Percentiles rank a stretch among this genome's conserved stretches.
These are phyloP conservation scores for Boechera divaricarpa DNA, from an alignment of 345 rosid species.

Conservation along the genomic window DNA sequence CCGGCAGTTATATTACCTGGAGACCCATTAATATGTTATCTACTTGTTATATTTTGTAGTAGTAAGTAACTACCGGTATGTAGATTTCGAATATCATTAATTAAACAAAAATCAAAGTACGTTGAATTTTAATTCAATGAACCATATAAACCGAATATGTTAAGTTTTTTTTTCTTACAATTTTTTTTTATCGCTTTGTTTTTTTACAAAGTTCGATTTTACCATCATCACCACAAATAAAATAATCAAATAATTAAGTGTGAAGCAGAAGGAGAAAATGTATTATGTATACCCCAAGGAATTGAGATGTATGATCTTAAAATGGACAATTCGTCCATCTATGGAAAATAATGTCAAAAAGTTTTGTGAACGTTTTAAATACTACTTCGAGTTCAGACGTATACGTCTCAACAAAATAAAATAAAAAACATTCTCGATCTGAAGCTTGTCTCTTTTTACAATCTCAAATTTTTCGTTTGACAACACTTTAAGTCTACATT, in stretches of 20 bases:
- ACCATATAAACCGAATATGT: neutral
- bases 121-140: neutral
- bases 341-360: conserved; percentile 10
- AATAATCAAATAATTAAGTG: conserved; percentile 8
- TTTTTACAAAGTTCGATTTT: neutral
- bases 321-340: conserved; percentile 29
- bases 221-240: conserved; percentile 3
- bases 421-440: conserved; percentile 7
- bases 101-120: too few relatives aligned
- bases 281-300: conserved; percentile 30
- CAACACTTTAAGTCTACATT: conserved; percentile 20
- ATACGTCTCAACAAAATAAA: conserved; percentile 20
- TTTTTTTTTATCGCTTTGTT: neutral
- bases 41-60: neutral
- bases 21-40: neutral
- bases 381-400: conserved; percentile 28
- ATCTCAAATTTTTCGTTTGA: conserved; percentile 13
- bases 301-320: conserved; percentile 37
- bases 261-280: conserved; percentile 25
- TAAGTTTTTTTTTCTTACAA: neutral
- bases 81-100: too few relatives aligned
- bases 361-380: conserved; percentile 21
- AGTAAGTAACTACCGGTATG: too few relatives aligned
- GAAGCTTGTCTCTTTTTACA: conserved; percentile 10
- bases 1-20: neutral